A percentile compares a stretch with the other conserved stretches of the same genome.
phyloP scores from a whole-genome alignment of 2,329 filamentous ascomycete genomes.

The Claviceps digitariae region DNA sequence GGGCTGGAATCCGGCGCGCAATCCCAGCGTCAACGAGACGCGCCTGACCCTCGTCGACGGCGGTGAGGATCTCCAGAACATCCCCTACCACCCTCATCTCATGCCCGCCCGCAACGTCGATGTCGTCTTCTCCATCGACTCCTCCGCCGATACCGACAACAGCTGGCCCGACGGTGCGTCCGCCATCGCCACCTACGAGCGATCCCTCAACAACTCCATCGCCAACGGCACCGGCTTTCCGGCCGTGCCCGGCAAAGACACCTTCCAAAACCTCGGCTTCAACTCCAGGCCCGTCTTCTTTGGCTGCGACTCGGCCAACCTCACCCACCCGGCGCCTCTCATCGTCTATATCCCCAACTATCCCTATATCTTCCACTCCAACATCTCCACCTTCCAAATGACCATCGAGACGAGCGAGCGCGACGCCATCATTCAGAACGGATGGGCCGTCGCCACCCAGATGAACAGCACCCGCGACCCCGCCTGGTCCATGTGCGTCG shows the following conservation, averaged over 20 bases:
- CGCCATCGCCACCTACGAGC: slow-evolving; percentile 42
- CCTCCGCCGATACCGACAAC: slow-evolving; percentile 43
- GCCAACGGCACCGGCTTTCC: slow-evolving; percentile 45
- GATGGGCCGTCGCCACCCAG: slow-evolving; percentile 70
- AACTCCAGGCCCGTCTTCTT: slow-evolving; percentile 50
- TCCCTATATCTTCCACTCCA: slow-evolving; percentile 64
- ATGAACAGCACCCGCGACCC: slow-evolving; percentile 63
- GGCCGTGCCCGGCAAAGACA: slow-evolving; percentile 37
- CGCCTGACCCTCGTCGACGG: slow-evolving; percentile 66
- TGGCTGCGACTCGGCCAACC: slow-evolving; percentile 44
- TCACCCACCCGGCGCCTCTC: slow-evolving; percentile 46
- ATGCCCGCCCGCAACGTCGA: slow-evolving; percentile 38
- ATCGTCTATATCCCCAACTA: slow-evolving; percentile 72
- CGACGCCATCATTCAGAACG: slow-evolving; percentile 73
- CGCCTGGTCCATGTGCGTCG: slow-evolving; percentile 72
- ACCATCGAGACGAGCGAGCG: slow-evolving; percentile 52
- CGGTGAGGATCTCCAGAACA: slow-evolving; percentile 66
- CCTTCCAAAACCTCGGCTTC: slow-evolving; percentile 43
- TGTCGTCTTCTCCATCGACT: slow-evolving; percentile 52
- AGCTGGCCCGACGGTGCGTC: slow-evolving; percentile 49
- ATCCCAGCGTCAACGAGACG: slow-evolving; percentile 28
- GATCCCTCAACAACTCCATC: slow-evolving; percentile 31
- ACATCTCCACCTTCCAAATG: slow-evolving; percentile 64
- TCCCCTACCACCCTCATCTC: slow-evolving; percentile 56
- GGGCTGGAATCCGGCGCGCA: slow-evolving; percentile 34